A percentile compares a stretch with the other conserved stretches of the same genome.
These are phyloP conservation scores for Crucihimalaya himalaica DNA, from an alignment of 345 rosid genomes.

Conservation along the genomic window DNA sequence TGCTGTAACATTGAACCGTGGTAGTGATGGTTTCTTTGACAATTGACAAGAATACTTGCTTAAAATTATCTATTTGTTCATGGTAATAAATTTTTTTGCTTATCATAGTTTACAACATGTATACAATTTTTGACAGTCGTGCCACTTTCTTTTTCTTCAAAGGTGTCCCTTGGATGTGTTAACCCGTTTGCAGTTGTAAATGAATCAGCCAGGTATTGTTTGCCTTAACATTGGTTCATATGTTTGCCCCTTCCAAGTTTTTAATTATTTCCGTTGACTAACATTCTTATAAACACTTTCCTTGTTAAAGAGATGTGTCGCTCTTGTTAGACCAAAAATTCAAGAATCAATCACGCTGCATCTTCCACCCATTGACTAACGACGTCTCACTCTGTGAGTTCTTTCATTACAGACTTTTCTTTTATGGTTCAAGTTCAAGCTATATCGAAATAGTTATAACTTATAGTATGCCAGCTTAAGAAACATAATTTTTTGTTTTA, in stretches of 20 bases:
- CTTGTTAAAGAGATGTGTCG: slow-evolving; percentile 61
- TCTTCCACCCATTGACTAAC: slow-evolving; percentile 90
- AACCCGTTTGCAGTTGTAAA: slow-evolving; percentile 83
- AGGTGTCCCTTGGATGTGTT: slow-evolving; percentile 89
- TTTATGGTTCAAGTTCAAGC: neutral
- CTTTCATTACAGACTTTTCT: neutral
- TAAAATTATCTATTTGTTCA: neutral
- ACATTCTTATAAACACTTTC: slow-evolving; percentile 4
- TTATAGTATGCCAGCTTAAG: neutral
- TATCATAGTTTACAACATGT: neutral
- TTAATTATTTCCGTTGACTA: neutral
- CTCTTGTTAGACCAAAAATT: slow-evolving; percentile 79
- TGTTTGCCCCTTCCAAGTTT: neutral
- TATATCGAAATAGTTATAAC: neutral
- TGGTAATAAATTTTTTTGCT: slow-evolving; percentile 3
- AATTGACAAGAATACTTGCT: neutral
- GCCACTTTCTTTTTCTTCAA: slow-evolving; percentile 13
- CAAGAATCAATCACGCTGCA: slow-evolving; percentile 58
- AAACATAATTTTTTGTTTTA: neutral
- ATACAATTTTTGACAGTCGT: neutral
- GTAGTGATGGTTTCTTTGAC: neutral
- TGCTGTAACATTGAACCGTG: neutral
- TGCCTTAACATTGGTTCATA: neutral
- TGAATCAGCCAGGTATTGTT: slow-evolving; percentile 75
- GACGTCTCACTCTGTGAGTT: slow-evolving; percentile 77